Evolutionary conservation across 2,329 filamentous ascomycete genomes (phyloP), one percentile per base, ranked within the genome.

Genomic region (Aspergillus floridensis): DNA sequence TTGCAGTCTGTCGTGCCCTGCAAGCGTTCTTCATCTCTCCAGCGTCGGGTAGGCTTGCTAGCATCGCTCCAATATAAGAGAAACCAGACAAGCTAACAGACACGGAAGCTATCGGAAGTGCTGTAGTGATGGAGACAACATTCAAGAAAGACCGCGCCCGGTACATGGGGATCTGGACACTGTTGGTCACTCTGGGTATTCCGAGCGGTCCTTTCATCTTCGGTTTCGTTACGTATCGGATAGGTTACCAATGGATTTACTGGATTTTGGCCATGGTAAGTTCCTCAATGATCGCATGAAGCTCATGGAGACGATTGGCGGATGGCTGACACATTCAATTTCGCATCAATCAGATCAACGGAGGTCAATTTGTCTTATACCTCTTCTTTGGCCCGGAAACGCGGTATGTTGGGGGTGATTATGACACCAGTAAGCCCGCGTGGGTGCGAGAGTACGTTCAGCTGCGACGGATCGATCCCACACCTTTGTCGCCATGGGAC

Each of bases 181-280:
- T 76, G 57, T 74, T 84, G 69, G 70, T 83, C 14, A 83, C 81
- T 0, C 59, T 84, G 11, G 81, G 81, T 35, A 77, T 81, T 16
- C 80, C 80, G 1, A 66, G 75, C 29, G 72, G 72, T 1, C 73
- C 73, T 10, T 74, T 75, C 53, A 68, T 76, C n/a, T 73, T 76
- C 16, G 72, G 73, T 1, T 75, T 75, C 44, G 83, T 86, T 1
- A 79, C 81, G 1, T 74, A 81, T 58, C 78, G 81, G 16, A 78
- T 80, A n/a, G 80, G 82, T 0, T 86, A 83, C 59, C 75, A 80
- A 8, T 86, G 84, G 84, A 85, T 86, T 49, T 86, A 83, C 70
- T 86, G 80, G 78, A 79, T 82, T 24, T 73, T 86, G 8, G 82
- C 83, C 5, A 86, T 86, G 44, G 80, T 83, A 66, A 73, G 76